Base-by-base conservation (phyloP, 2,329 filamentous ascomycete genomes). In the Aspergillus oerlinghausenensis region DNA sequence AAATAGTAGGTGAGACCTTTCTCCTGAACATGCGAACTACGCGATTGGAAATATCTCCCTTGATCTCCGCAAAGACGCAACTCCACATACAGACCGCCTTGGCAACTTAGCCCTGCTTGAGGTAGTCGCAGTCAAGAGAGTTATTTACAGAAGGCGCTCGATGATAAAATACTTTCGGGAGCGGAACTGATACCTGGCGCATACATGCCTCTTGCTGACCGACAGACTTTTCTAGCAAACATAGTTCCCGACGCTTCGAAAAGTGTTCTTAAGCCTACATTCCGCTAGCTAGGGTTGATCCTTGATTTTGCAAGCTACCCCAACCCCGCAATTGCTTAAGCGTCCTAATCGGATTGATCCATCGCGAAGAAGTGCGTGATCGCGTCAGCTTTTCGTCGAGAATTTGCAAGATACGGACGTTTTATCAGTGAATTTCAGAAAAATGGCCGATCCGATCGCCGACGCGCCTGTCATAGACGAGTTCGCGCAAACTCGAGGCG, bases 401-500 rank as follows among this genome's bases (percentile, higher is more conserved):
- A 43, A 43, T 10, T 9, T 3, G n/a, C n/a, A 43, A 19, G n/a
- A 21, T 6, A 11, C 10, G 10, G n/a, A 23, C 40, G 42, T 14
- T 45, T 9, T 29, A 29, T 23, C 4, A 28, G 21, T 14, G 10
- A 45, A 17, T 25, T 38, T 10, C 50, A 21, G 19, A 40, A 38
- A 32, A 7, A 56, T 61, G 56, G 52, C 50, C 9, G 49, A 54
- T 17, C 35, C 54, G 42, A 52, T 43, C 11, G 28, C 47, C 23
- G 64, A 66, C 55, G 58, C 63, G 29, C 49, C 57, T 25, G 58
- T 54, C 5, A 75, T 79, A 68, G 78, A 80, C 55, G 74, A 79
- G 63, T 80, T 80, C 56, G 76, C 78, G 26, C 78, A 80, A 55
- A 80, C 78, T 2, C 74, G 78, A 23, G 77, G 75, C 25, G 75